Percentiles rank a stretch among this genome's conserved stretches.
Evolutionary conservation across 352 stramenopile species (phyloP).

Genomic region (Globisporangium mamillatum): DNA sequence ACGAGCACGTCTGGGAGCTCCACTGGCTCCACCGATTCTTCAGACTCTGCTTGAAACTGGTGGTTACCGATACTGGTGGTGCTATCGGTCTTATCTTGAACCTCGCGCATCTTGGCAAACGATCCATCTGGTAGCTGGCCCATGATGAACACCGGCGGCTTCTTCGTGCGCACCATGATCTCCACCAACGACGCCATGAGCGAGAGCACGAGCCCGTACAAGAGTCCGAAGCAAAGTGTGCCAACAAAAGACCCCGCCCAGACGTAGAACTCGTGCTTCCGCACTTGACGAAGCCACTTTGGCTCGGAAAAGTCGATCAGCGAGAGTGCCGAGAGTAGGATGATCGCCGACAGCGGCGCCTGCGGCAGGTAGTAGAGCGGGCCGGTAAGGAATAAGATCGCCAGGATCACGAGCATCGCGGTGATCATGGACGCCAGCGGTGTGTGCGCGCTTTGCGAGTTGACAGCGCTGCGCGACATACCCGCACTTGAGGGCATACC

Average conservation of each 20-base stretch:
- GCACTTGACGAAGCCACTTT: slow-evolving; percentile 72
- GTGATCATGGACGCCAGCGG: slow-evolving; percentile 89
- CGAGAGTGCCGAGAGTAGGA: slow-evolving; percentile 85
- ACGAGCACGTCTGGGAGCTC: slow-evolving; percentile 46
- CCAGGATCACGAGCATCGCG: slow-evolving; percentile 84
- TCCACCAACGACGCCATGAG: slow-evolving; percentile 57
- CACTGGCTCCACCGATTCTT: not conserved
- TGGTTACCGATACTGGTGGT: not conserved
- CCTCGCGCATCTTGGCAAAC: slow-evolving; percentile 26
- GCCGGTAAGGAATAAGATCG: slow-evolving; percentile 84
- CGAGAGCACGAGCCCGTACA: slow-evolving; percentile 48
- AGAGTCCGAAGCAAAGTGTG: slow-evolving; percentile 45
- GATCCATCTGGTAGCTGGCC: slow-evolving; percentile 34
- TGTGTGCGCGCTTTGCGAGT: slow-evolving; percentile 86
- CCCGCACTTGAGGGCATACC: slow-evolving; percentile 88
- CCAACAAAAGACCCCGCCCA: slow-evolving; percentile 49
- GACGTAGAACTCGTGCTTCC: slow-evolving; percentile 60
- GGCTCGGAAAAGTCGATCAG: slow-evolving; percentile 89
- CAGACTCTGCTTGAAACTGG: not conserved
- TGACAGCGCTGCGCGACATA: slow-evolving; percentile 90
- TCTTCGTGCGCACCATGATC: slow-evolving; percentile 67
- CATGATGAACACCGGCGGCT: slow-evolving; percentile 41
- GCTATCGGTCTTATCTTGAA: not conserved
- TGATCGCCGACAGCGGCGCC: slow-evolving; percentile 82
- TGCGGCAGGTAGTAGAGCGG: slow-evolving; percentile 90